phyloP scores from a whole-genome alignment of 2,329 filamentous ascomycete genomes.

The Aureobasidium pullulans region DNA sequence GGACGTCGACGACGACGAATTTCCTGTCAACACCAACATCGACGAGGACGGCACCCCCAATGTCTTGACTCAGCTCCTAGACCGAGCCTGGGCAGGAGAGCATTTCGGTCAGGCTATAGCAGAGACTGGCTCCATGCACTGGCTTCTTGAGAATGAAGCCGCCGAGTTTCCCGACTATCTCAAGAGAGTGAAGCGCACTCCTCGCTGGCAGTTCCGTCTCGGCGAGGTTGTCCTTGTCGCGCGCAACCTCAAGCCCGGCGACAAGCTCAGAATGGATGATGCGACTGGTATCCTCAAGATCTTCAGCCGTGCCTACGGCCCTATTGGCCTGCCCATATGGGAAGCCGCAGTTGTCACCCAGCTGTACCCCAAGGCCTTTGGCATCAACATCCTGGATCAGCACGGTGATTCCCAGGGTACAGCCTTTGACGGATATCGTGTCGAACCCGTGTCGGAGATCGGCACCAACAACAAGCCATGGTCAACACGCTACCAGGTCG shows the following conservation, averaged over 20 bases:
- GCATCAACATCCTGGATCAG: neutral
- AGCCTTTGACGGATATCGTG: slow-evolving; percentile 41
- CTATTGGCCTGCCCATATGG: slow-evolving; percentile 41
- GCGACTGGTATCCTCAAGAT: slow-evolving; percentile 20
- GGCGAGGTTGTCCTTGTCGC: slow-evolving; percentile 53
- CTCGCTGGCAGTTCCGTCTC: slow-evolving; percentile 45
- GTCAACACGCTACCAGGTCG: slow-evolving; percentile 48
- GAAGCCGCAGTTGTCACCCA: slow-evolving; percentile 51
- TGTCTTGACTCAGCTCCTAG: slow-evolving; percentile 43
- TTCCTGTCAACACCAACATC: neutral
- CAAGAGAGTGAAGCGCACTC: slow-evolving; percentile 34
- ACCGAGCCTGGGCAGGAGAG: slow-evolving; percentile 37
- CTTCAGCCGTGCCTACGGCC: slow-evolving; percentile 23
- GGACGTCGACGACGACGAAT: neutral
- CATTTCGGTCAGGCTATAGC: slow-evolving; percentile 38
- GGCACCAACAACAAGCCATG: slow-evolving; percentile 40
- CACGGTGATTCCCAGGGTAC: neutral
- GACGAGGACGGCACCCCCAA: slow-evolving; percentile 51
- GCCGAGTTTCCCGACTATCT: slow-evolving; percentile 27
- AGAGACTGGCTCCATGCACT: slow-evolving; percentile 49
- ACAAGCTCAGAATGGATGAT: slow-evolving; percentile 27
- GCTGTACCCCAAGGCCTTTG: slow-evolving; percentile 26
- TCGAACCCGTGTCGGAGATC: slow-evolving; percentile 50
- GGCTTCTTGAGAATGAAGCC: slow-evolving; percentile 43
- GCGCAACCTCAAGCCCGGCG: slow-evolving; percentile 25